These are phyloP conservation scores for Bipolaris bicolor DNA, from an alignment of 2,329 filamentous ascomycete genomes.

Conservation along the genomic window DNA sequence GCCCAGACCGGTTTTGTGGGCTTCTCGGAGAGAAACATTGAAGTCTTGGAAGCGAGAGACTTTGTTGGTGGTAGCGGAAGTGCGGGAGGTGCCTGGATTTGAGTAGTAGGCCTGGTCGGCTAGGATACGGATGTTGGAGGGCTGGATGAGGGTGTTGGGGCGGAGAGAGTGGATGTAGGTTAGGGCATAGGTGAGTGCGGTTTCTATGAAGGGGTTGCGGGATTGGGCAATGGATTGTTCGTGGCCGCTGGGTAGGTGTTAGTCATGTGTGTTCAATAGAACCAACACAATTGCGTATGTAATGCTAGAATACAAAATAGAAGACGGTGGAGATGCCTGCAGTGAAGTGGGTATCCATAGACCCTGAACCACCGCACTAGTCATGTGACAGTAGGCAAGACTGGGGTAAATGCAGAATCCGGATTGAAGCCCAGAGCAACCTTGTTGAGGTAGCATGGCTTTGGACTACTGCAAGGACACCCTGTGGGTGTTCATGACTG, in stretches of 20 bases:
- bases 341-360: not conserved
- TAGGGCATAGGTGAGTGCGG: constrained; percentile 83
- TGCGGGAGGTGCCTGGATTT: constrained; percentile 32
- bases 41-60: constrained; percentile 74
- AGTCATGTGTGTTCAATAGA: not conserved
- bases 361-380: not conserved
- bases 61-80: constrained; percentile 9
- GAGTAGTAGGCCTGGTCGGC: constrained; percentile 99
- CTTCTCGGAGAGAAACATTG: constrained; percentile 72
- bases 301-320: not conserved
- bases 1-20: constrained; percentile 94
- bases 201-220: constrained; percentile 89
- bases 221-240: constrained; percentile 51
- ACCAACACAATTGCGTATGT: not conserved
- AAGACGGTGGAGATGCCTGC: too few relatives aligned
- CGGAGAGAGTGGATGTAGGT: constrained; percentile 71
- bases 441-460: not conserved
- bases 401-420: not conserved
- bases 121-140: constrained; percentile 81
- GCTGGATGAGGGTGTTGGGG: constrained; percentile 62
- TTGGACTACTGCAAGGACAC: not conserved
- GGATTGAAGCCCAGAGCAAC: not conserved
- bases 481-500: not conserved
- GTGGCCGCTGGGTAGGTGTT: constrained; percentile 36
- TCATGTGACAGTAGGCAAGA: constrained; percentile 1